Base-by-base conservation (phyloP, 176 grass and related monocot species). In the Musa schizocarpa region DNA sequence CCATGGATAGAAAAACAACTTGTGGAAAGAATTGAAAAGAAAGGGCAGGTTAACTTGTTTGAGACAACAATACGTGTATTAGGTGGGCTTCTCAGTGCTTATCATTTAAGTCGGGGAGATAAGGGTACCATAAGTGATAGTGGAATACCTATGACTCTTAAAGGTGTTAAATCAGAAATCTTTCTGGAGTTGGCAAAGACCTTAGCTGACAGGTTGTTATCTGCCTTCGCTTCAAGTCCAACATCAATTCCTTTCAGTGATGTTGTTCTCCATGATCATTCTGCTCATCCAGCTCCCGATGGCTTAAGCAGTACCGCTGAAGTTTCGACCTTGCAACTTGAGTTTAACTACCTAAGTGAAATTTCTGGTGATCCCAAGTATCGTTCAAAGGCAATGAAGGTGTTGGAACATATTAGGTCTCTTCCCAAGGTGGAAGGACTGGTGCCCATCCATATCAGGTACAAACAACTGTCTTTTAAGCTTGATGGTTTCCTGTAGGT, bases 31-130 rank as follows among this genome's bases (percentile, higher is more conserved):
- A 87, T 98, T 63, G 88, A 82, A 23, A 81, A 80, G 82, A 94
- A 85, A 91, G 95, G 90, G 58, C 95, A 98, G 81, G 90, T 98
- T 71, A 98, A 98, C 81, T 79, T 98, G 77, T 98, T 98, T 81
- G 90, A 98, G 85, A 98, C 95, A 43, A 98, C 90, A 53, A 98
- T 98, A 53, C 88, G 95, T 82, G 88, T 98, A 49, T 85, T 98
- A 81, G 95, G 95, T 74, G 95, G 95, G n/a, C 95, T 98, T 86
- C 95, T 98, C 68, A 94, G 95, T 79, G 88, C 95, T 21, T 93
- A 98, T 82, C 95, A 98, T 80, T 89, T 98, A 76, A 94, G 88
- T 78, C 83, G 69, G 68, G 77, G 80, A 51, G 84, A 83, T 51
- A 76, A 80, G 77, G 79, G 73, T 27, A 70, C 63, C 58, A 58